Evolutionary conservation across 2,329 filamentous ascomycete genomes (phyloP).

Genomic region (Colletotrichum graminicola): DNA sequence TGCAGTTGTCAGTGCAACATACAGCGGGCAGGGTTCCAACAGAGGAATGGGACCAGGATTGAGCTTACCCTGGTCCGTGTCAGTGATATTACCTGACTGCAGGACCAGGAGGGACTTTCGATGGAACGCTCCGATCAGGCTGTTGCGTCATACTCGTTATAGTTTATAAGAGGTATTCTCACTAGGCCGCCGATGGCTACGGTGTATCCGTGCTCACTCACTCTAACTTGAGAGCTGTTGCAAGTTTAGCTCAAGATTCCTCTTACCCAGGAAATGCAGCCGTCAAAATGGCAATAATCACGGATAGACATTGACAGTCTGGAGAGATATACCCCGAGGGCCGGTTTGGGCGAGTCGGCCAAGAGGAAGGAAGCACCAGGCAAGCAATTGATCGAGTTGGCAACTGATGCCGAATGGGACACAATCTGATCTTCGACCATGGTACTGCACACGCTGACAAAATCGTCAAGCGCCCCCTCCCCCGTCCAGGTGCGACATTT

Average conservation of each 20-base stretch:
- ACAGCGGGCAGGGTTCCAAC: conserved; percentile 6
- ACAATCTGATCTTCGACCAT: conserved; percentile 10
- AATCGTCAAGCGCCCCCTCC: conserved; percentile 3
- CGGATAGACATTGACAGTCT: conserved; percentile 23
- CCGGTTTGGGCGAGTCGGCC: conserved; percentile 14
- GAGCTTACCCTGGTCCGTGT: conserved; percentile 36
- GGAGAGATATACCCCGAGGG: conserved; percentile 5
- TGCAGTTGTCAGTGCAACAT: conserved; percentile 31
- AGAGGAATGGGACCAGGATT: conserved; percentile 17
- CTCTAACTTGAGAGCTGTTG: conserved; percentile 2
- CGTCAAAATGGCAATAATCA: conserved; percentile 10
- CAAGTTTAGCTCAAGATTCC: neutral
- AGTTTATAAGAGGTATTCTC: conserved; percentile 9
- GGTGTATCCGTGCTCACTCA: conserved; percentile 6
- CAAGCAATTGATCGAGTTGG: conserved; percentile 5
- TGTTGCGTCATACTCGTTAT: conserved; percentile 37
- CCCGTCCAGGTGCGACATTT: conserved; percentile 1
- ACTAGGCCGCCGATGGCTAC: conserved; percentile 4
- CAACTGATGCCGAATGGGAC: neutral
- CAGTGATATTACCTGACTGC: conserved; percentile 25
- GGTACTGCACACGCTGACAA: conserved; percentile 5
- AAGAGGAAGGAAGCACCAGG: conserved; percentile 7
- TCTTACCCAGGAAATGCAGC: conserved; percentile 10
- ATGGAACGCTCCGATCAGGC: conserved; percentile 28
- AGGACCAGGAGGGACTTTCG: conserved; percentile 27